phyloP scores from a whole-genome alignment of 306 rosid genomes.

The Pyrus bretschneideri region DNA sequence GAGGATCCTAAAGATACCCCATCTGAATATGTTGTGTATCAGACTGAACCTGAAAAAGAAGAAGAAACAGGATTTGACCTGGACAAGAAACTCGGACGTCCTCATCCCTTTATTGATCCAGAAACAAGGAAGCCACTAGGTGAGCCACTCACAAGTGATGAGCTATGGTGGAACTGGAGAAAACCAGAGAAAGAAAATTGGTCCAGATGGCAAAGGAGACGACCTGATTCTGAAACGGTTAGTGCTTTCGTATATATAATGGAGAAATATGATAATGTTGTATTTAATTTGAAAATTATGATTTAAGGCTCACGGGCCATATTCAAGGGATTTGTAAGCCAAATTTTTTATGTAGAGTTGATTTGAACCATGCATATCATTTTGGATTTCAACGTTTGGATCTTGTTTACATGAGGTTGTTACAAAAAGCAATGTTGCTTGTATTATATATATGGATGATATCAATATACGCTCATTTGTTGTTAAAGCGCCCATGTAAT shows the following conservation, averaged over 20 bases:
- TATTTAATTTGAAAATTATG: not conserved
- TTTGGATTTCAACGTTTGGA: not conserved
- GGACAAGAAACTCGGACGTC: constrained; percentile 66
- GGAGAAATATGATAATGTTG: not conserved
- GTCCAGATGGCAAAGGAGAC: constrained; percentile 99
- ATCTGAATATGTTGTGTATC: constrained; percentile 77
- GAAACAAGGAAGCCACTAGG: constrained; percentile 59
- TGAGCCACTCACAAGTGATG: constrained; percentile 63
- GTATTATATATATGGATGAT: not conserved
- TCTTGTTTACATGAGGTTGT: constrained; percentile 6
- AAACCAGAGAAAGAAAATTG: constrained; percentile 83
- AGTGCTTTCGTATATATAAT: constrained; percentile 18
- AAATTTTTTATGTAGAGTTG: not conserved
- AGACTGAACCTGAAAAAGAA: constrained; percentile 54
- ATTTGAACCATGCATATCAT: not conserved
- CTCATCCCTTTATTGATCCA: constrained; percentile 85
- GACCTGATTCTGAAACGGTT: constrained; percentile 90
- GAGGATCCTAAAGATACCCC: constrained; percentile 51
- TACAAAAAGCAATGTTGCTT: not conserved
- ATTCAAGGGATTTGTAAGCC: not conserved
- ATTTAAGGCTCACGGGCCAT: not conserved
- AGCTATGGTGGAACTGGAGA: constrained; percentile 96
- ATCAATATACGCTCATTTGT: not conserved
- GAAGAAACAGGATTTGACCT: constrained; percentile 60
- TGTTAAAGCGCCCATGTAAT: not conserved